phyloP scores from a whole-genome alignment of 768 basidiomycete genomes.

The Exidia glandulosa region DNA sequence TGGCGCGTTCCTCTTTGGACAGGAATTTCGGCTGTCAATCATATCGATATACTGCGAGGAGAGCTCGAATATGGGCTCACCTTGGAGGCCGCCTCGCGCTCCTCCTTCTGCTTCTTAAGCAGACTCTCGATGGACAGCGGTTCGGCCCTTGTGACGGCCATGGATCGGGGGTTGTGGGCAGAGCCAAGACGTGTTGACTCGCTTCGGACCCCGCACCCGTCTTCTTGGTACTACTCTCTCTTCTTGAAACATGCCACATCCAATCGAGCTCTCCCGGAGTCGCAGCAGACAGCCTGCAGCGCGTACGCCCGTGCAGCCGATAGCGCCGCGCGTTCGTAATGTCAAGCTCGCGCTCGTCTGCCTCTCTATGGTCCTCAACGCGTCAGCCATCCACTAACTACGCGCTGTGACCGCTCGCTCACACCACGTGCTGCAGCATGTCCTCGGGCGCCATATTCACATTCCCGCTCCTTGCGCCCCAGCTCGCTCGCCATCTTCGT shows the following conservation, averaged over 20 bases:
- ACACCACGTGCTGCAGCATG: conserved; percentile 30
- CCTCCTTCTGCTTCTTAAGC: conserved; percentile 75
- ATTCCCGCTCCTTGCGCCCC: conserved; percentile 64
- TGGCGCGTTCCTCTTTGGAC: conserved; percentile 82
- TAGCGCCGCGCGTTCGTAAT: background rate
- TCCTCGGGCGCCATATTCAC: conserved; percentile 72
- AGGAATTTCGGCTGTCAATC: conserved; percentile 78
- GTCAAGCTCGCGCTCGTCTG: conserved; percentile 25
- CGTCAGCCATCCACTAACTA: conserved; percentile 31
- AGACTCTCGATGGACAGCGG: conserved; percentile 85
- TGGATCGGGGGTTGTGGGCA: background rate
- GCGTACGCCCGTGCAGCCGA: background rate
- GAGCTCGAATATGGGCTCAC: conserved; percentile 27
- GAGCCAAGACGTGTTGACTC: background rate
- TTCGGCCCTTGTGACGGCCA: conserved; percentile 31
- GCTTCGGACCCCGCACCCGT: background rate
- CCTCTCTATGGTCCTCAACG: conserved; percentile 50
- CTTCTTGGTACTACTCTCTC: background rate
- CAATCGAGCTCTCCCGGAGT: background rate
- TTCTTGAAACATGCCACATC: background rate
- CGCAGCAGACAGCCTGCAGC: background rate
- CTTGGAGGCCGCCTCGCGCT: conserved; percentile 85
- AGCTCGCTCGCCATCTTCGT: conserved; percentile 45
- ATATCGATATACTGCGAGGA: background rate
- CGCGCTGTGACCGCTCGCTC: conserved; percentile 2